These are phyloP conservation scores for Zygoascus ofunaensis DNA, from an alignment of 805 yeast species.

Conservation along the genomic window DNA sequence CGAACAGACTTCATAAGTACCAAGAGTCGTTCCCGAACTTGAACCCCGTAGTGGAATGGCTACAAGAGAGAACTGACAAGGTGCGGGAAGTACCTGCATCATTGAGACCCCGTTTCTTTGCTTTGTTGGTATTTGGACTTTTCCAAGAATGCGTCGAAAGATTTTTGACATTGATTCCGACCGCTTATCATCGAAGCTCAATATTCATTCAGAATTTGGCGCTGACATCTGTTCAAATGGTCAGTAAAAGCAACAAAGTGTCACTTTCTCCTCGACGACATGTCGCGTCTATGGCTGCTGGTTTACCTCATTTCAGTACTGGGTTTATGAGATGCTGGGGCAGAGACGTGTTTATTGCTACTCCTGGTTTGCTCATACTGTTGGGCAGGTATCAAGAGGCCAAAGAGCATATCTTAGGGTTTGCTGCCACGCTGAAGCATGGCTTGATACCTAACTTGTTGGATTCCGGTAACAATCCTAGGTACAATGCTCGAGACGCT, in stretches of 20 bases:
- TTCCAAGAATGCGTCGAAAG: slow-evolving; percentile 72
- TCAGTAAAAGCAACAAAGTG: slow-evolving; percentile 62
- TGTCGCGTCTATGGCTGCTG: slow-evolving; percentile 84
- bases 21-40: slow-evolving; percentile 39
- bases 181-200: slow-evolving; percentile 50
- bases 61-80: slow-evolving; percentile 51
- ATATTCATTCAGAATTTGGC: slow-evolving; percentile 73
- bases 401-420: slow-evolving; percentile 67
- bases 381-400: slow-evolving; percentile 78
- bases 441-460: slow-evolving; percentile 89
- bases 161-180: slow-evolving; percentile 50
- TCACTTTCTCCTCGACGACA: slow-evolving; percentile 55
- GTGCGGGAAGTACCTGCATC: slow-evolving; percentile 65
- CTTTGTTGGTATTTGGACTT: slow-evolving; percentile 69
- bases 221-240: slow-evolving; percentile 79
- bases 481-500: slow-evolving; percentile 95
- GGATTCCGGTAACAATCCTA: slow-evolving; percentile 88
- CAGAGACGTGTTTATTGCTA: slow-evolving; percentile 83
- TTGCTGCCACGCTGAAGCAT: slow-evolving; percentile 86
- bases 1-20: slow-evolving; percentile 52
- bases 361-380: slow-evolving; percentile 70
- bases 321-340: slow-evolving; percentile 99
- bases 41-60: slow-evolving; percentile 57
- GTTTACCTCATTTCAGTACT: slow-evolving; percentile 85
- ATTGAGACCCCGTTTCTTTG: slow-evolving; percentile 79